Percentiles rank a stretch among this genome's conserved stretches.
phyloP scores from a whole-genome alignment of 2,329 filamentous ascomycete species.

The Eutypella sp. region DNA sequence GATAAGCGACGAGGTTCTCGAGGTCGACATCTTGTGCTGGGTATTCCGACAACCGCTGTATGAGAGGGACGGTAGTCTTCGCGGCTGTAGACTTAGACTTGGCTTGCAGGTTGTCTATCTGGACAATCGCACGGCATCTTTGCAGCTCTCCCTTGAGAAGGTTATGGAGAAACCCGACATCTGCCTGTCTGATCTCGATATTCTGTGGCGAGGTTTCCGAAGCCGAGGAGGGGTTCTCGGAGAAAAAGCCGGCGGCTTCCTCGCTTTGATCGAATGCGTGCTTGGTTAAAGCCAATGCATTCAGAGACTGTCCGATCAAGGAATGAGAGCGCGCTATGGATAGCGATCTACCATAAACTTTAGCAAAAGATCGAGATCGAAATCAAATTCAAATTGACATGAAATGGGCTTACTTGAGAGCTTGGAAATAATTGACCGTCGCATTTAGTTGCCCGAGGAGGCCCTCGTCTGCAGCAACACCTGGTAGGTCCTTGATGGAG shows the following conservation, averaged over 20 bases:
- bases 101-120: slow-evolving; percentile 64
- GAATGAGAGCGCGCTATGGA: slow-evolving; percentile 82
- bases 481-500: slow-evolving; percentile 81
- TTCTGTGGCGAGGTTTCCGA: slow-evolving; percentile 51
- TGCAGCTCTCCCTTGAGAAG: slow-evolving; percentile 69
- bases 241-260: slow-evolving; percentile 43
- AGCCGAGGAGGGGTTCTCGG: slow-evolving; percentile 28
- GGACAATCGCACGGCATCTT: slow-evolving; percentile 79
- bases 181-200: slow-evolving; percentile 59
- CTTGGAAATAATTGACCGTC: slow-evolving; percentile 78
- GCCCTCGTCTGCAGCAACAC: slow-evolving; percentile 75
- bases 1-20: slow-evolving; percentile 77
- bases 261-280: slow-evolving; percentile 62
- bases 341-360: slow-evolving; percentile 57
- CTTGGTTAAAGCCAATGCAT: slow-evolving; percentile 80
- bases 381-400: neutral
- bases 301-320: slow-evolving; percentile 64
- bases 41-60: slow-evolving; percentile 73
- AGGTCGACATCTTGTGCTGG: slow-evolving; percentile 67
- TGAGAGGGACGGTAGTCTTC: slow-evolving; percentile 51
- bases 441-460: slow-evolving; percentile 75
- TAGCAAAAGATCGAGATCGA: slow-evolving; percentile 5
- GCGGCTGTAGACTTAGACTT: slow-evolving; percentile 37
- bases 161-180: slow-evolving; percentile 53
- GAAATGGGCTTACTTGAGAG: slow-evolving; percentile 63